Evolutionary conservation across 2,329 filamentous ascomycete genomes (phyloP), one percentile per base, ranked within the genome.

Genomic region (Sporothrix brasiliensis): DNA sequence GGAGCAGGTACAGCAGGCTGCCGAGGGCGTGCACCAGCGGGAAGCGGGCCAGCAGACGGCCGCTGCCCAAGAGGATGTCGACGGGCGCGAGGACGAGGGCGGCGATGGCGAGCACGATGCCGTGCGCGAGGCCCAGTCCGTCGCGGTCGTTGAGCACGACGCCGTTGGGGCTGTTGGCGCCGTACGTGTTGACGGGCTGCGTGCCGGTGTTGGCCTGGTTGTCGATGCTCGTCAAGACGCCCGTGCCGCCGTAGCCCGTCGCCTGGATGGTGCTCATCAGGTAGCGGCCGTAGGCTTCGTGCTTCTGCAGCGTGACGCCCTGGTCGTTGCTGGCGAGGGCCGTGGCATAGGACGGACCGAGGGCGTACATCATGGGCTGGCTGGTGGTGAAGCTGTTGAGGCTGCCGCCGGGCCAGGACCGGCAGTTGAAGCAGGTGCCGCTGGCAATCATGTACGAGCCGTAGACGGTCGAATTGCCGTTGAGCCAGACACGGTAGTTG

Each of bases 311-410:
- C 1, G 69, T 71, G 13, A 74, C 74, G 14, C 72, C 56, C 4
- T 66, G 67, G 71, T 74, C 70, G 69, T 76, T 72, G n/a, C 70
- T 71, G 50, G 41, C 54, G 11, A 74, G 21, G 16, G 21, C 61
- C n/a, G 49, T 34, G 1, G 71, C 39, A n/a, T 30, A 41, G 47
- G 44, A 47, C 16, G 75, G 74, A 9, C 76, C 76, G 39, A 75
- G 53, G 30, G 75, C 76, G 56, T 75, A 76, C 66, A 76, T 75
- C 69, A 77, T 72, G 27, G 74, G 69, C n/a, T 74, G 65, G 24
- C 61, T 19, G 27, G 49, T 65, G 2, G 63, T 53, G 56, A 21
- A 50, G 27, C 47, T 21, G 30, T 69, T 56, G 52, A 74, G 50
- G 24, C 39, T 21, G 14, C 72, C 69, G 21, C 50, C 53, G 49